Conservation (phyloP, 106 monocot genomes). For the Agapanthus africanus region DNA sequence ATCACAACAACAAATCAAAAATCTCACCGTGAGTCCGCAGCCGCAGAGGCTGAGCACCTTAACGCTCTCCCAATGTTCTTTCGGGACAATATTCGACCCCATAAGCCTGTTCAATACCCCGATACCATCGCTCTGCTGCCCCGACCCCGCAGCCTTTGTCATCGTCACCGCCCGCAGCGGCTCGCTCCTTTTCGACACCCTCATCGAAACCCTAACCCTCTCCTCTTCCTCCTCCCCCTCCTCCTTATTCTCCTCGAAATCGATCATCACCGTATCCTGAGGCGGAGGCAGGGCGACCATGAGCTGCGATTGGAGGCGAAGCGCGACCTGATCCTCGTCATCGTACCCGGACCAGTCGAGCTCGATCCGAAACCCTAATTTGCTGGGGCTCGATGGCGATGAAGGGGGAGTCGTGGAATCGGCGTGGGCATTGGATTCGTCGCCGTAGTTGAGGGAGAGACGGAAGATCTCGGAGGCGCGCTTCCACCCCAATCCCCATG, state of each 20-base stretch:
- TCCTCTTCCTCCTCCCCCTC: slow-evolving; percentile 14
- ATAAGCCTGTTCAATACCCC: slow-evolving; percentile 74
- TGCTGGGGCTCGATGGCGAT: slow-evolving; percentile 5
- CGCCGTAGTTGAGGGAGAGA: slow-evolving; percentile 76
- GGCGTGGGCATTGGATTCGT: slow-evolving; percentile 2
- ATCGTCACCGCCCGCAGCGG: slow-evolving; percentile 40
- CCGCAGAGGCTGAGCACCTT: slow-evolving; percentile 46
- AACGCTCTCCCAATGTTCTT: slow-evolving; percentile 69
- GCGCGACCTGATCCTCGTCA: slow-evolving; percentile 93
- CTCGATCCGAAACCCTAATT: slow-evolving; percentile 69
- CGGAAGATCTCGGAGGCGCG: slow-evolving; percentile 86
- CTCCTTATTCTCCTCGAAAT: slow-evolving; percentile 25
- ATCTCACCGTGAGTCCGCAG: slow-evolving; percentile 77
- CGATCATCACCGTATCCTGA: slow-evolving; percentile 62
- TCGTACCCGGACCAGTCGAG: slow-evolving; percentile 92
- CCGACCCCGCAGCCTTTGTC: slow-evolving; percentile 57
- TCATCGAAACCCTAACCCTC: slow-evolving; percentile 54
- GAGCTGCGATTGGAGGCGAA: slow-evolving; percentile 94
- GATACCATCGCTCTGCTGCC: slow-evolving; percentile 68
- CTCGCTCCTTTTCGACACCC: slow-evolving; percentile 66
- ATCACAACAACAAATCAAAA: too few species aligned
- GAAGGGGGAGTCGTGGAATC: slow-evolving; percentile 3
- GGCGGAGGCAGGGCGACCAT: slow-evolving; percentile 78
- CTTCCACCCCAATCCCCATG: slow-evolving; percentile 99
- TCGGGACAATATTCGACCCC: slow-evolving; percentile 28